Evolutionary conservation across 2,329 filamentous ascomycete genomes (phyloP).

Genomic region (Colletotrichum tabaci): DNA sequence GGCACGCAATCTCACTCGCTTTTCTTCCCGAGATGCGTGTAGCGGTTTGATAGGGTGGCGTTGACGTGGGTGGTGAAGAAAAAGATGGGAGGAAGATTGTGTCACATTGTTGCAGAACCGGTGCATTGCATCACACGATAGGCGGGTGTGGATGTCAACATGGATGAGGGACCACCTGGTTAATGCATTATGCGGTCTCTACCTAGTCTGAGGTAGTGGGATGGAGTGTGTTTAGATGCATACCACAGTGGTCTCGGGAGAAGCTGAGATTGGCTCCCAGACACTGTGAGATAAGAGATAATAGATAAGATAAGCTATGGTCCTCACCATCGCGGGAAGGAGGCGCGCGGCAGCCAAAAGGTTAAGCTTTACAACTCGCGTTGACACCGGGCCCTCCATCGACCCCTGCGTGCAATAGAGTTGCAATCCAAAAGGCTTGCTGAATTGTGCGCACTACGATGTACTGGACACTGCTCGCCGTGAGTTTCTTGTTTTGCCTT

Average conservation of each 20-base stretch:
- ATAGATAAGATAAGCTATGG: background rate
- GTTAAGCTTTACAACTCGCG: conserved; percentile 30
- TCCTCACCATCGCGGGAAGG: background rate
- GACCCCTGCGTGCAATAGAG: conserved; percentile 29
- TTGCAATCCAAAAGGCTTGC: conserved; percentile 22
- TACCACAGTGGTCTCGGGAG: background rate
- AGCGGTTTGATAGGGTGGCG: conserved; percentile 20
- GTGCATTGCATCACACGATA: conserved; percentile 26
- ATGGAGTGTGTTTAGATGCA: background rate
- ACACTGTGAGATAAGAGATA: background rate
- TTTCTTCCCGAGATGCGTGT: conserved; percentile 14
- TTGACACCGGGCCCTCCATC: conserved; percentile 16
- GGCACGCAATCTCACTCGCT: conserved; percentile 20
- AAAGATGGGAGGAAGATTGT: conserved; percentile 26
- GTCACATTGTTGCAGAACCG: conserved; percentile 39
- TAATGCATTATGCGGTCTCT: conserved; percentile 1
- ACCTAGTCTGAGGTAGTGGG: no score
- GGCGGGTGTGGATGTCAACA: background rate
- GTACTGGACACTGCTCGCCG: background rate
- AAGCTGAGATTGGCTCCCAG: background rate
- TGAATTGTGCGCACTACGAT: background rate
- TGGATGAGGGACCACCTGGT: conserved; percentile 10
- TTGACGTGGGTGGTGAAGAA: conserved; percentile 24
- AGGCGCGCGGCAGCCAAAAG: background rate
- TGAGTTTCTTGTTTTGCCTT: conserved; percentile 30